Percentiles rank a stretch among this genome's conserved stretches.
phyloP scores from a whole-genome alignment of 2,329 filamentous ascomycete genomes.

The Aspergillus brunneoviolaceus region DNA sequence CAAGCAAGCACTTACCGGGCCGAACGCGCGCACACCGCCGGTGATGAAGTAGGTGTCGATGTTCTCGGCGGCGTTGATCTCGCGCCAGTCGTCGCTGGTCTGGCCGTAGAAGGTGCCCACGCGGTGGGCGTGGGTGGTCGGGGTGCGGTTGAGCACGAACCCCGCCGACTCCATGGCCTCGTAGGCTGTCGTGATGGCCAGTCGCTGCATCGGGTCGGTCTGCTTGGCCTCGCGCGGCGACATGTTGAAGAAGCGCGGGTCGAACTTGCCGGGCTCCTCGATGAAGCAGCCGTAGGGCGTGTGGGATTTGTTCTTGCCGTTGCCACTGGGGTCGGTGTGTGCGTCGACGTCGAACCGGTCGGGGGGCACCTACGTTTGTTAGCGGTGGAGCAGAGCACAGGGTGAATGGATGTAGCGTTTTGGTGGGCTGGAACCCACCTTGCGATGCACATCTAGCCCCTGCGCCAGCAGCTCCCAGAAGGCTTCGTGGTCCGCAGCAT shows the following conservation, averaged over 20 bases:
- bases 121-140: conserved; percentile 61
- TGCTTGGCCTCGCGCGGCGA: conserved; percentile 70
- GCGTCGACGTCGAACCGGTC: conserved; percentile 36
- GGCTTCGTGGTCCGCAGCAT: neutral
- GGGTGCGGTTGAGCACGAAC: conserved; percentile 55
- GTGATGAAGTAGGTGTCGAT: conserved; percentile 68
- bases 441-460: neutral
- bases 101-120: conserved; percentile 73
- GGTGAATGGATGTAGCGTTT: no score
- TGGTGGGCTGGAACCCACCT: neutral
- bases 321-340: conserved; percentile 56
- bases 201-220: conserved; percentile 56
- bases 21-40: conserved; percentile 61
- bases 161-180: conserved; percentile 53
- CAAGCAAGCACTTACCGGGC: conserved; percentile 36
- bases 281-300: conserved; percentile 71
- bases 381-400: no score
- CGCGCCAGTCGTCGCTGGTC: conserved; percentile 66
- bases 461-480: neutral
- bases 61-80: conserved; percentile 68
- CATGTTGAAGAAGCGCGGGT: conserved; percentile 76
- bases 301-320: conserved; percentile 68
- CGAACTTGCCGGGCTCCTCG: conserved; percentile 68
- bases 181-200: conserved; percentile 69
- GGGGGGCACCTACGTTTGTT: no score